Evolutionary conservation across 345 rosid species (phyloP).

Genomic region (Salix koriyanagi): DNA sequence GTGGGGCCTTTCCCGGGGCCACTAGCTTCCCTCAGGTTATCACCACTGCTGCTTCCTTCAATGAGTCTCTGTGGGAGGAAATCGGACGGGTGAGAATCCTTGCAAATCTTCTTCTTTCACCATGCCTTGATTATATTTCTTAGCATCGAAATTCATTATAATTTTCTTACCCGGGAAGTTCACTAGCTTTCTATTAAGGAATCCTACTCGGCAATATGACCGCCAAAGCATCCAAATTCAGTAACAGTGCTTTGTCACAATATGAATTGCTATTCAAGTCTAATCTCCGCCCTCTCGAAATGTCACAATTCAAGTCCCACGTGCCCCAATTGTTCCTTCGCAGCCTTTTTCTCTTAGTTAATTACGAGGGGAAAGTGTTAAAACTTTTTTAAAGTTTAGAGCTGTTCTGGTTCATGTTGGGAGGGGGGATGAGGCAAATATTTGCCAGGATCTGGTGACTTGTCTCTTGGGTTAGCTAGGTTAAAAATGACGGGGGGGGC

Average conservation of each 20-base stretch:
- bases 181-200: neutral
- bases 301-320: neutral
- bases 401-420: neutral
- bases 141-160: neutral
- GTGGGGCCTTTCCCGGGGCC: constrained; percentile 28
- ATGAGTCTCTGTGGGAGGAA: constrained; percentile 28
- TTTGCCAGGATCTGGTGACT: neutral
- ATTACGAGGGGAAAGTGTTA: neutral
- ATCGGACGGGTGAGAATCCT: constrained; percentile 27
- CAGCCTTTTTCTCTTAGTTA: neutral
- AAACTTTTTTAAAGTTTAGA: neutral
- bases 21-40: constrained; percentile 36
- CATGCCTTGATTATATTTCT: neutral
- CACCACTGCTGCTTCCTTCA: constrained; percentile 34
- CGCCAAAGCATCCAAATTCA: neutral
- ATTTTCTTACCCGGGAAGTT: neutral
- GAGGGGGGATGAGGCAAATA: neutral
- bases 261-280: too few species aligned
- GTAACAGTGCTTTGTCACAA: too few species aligned
- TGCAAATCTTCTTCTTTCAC: too few species aligned
- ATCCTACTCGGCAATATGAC: neutral
- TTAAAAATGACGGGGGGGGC: neutral
- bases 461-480: neutral
- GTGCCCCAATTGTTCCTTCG: neutral
- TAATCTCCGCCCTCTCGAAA: too few species aligned